Evolutionary conservation across 306 rosid species (phyloP).

Genomic region (Quercus parvula): DNA sequence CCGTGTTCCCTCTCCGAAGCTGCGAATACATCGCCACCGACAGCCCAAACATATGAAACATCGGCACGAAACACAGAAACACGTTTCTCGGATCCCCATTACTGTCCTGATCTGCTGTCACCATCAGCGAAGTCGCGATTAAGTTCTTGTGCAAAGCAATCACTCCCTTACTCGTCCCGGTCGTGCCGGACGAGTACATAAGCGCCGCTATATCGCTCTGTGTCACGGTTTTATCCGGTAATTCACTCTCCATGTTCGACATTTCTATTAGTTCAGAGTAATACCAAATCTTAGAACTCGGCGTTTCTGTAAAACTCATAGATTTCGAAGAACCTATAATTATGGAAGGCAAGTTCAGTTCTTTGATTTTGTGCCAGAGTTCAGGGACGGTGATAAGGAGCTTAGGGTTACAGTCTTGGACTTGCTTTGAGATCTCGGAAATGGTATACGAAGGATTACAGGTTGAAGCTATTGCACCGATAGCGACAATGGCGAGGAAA

Average conservation of each 20-base stretch:
- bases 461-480: constrained; percentile 29
- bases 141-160: constrained; percentile 43
- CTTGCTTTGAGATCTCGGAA: constrained; percentile 29
- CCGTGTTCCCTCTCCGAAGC: constrained; percentile 39
- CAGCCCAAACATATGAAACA: constrained; percentile 46
- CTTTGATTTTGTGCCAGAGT: constrained; percentile 14
- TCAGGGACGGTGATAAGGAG: constrained; percentile 32
- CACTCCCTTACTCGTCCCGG: constrained; percentile 55
- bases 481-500: constrained; percentile 12
- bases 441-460: constrained; percentile 26
- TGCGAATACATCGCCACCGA: constrained; percentile 25
- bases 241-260: neutral
- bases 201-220: constrained; percentile 44
- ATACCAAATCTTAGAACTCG: constrained; percentile 1
- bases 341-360: constrained; percentile 20
- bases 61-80: constrained; percentile 38
- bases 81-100: constrained; percentile 2
- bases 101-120: constrained; percentile 29
- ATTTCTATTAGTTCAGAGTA: constrained; percentile 28
- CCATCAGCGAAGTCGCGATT: constrained; percentile 33
- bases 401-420: constrained; percentile 35
- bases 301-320: neutral
- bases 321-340: neutral
- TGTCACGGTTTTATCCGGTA: neutral
- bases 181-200: constrained; percentile 53